Base-by-base conservation (phyloP, 345 rosid species). In the Noccaea caerulescens region DNA sequence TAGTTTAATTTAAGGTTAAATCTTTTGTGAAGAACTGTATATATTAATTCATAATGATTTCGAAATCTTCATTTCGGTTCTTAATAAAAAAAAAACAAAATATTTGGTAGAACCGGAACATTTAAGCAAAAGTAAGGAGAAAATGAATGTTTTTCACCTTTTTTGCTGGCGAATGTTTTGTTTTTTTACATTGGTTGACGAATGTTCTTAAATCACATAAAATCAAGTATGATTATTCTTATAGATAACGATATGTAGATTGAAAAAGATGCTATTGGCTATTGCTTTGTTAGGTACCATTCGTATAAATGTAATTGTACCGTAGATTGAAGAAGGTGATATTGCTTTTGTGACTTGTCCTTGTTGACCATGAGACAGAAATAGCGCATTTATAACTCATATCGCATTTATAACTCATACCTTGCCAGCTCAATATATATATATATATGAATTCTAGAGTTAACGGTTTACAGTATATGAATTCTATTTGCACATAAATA, bases 351-450 rank as follows among this genome's bases (percentile, higher is more conserved):
- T 27, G 30, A 27, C 14, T 53, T 53, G 51, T 41, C 60, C 12
- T 13, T 53, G 42, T 54, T 66, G 59, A 52, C 50, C 30, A 52
- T 38, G 16, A 52, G 25, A 16, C 18, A 49, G 49, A 50, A 66
- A 66, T 18, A 66, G 27, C 9, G 58, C 37, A 65, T 50, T 64
- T 37, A 65, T 36, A 65, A 50, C 69, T 63, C 69, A 36, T 49
- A 49, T n/a, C 9, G 58, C 37, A 65, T 50, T 64, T 37, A 65
- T 36, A 65, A 50, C 69, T 63, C 69, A 36, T 49, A 49, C 8
- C 4, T 32, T n/a, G n/a, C 23, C 33, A 36, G 45, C 57, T 32
- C 54, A 42, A n/a, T 20, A 23, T 54, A 10, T 25, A 25, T 25
- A 25, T 2, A n/a, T 25, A 27, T 27, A 3, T 3, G 30, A 27